These are phyloP conservation scores for Metarhizium guizhouense DNA, from an alignment of 2,329 filamentous ascomycete species.

Conservation along the genomic window DNA sequence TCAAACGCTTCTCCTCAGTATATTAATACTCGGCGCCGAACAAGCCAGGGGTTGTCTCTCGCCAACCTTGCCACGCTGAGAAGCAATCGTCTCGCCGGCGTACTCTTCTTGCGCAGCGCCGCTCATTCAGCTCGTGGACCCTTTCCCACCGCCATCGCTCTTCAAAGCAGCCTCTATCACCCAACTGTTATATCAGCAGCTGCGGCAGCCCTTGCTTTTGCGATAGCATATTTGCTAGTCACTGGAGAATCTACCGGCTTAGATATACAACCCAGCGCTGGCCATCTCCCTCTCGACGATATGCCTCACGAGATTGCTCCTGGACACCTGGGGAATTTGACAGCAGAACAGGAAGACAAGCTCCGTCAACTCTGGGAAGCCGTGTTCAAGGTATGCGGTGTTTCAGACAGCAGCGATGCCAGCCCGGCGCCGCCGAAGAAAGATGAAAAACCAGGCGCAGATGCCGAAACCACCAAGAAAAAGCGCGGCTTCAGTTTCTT, in stretches of 20 bases:
- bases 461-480: constrained; percentile 59
- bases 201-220: constrained; percentile 1
- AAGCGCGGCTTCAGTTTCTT: constrained; percentile 60
- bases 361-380: constrained; percentile 78
- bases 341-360: constrained; percentile 81
- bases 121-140: neutral
- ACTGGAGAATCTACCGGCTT: neutral
- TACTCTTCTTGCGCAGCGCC: neutral
- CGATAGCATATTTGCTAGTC: constrained; percentile 3
- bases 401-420: constrained; percentile 26
- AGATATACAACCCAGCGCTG: neutral
- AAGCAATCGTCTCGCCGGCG: neutral
- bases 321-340: constrained; percentile 79
- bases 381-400: constrained; percentile 67
- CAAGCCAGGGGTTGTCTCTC: neutral
- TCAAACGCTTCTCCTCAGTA: neutral
- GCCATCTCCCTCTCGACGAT: constrained; percentile 6
- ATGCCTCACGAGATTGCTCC: constrained; percentile 42
- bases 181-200: constrained; percentile 4
- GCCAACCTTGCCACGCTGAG: neutral
- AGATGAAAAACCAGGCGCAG: constrained; percentile 8
- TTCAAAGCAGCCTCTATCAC: neutral
- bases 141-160: neutral
- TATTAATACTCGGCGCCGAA: neutral
- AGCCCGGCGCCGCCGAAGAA: constrained; percentile 11